A percentile compares a stretch with the other conserved stretches of the same genome.
Conservation (phyloP, 768 basidiomycete genomes). For the Tephrocybe sp. region DNA sequence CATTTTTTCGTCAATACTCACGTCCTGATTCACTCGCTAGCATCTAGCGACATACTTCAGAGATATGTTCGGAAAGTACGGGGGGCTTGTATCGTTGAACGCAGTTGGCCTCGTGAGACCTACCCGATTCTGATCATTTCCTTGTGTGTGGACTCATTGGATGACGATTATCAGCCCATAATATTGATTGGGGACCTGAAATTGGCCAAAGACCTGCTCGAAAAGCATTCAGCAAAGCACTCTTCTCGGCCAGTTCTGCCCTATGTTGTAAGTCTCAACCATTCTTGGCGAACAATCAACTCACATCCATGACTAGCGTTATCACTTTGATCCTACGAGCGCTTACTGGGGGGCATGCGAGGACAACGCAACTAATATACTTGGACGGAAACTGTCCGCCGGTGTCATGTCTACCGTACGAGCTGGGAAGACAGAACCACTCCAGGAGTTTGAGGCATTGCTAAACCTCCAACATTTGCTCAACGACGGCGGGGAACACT, state of each 20-base stretch:
- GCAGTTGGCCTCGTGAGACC: too few relatives aligned
- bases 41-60: too few relatives aligned
- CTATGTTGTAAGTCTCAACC: not conserved
- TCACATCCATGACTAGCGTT: not conserved
- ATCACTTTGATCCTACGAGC: not conserved
- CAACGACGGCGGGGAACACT: not conserved
- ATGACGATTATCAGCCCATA: too few relatives aligned
- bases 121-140: too few relatives aligned
- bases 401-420: not conserved
- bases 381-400: not conserved
- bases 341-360: not conserved
- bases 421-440: not conserved
- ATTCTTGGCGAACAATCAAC: not conserved
- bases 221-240: not conserved
- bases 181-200: not conserved
- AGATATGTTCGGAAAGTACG: too few relatives aligned
- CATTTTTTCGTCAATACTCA: too few relatives aligned
- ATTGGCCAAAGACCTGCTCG: not conserved
- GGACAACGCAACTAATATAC: not conserved
- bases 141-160: too few relatives aligned
- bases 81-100: too few relatives aligned
- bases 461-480: not conserved
- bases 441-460: not conserved
- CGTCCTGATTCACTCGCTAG: too few relatives aligned
- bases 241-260: not conserved